Conservation (phyloP, 768 basidiomycete genomes). For the Podaxis mareebaensis region DNA sequence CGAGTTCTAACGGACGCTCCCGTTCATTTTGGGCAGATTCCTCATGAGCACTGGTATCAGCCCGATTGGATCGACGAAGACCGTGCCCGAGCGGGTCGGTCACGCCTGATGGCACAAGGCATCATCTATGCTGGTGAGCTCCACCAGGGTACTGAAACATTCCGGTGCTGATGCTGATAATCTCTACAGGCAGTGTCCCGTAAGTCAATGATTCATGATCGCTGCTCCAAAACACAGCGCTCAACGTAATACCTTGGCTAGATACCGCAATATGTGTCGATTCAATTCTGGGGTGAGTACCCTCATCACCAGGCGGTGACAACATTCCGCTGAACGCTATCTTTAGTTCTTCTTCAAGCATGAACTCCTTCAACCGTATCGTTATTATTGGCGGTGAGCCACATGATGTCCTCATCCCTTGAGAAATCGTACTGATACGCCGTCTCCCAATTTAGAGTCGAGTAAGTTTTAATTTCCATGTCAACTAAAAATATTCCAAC, state of each 20-base stretch:
- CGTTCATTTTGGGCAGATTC: slow-evolving; percentile 72
- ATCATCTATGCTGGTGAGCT: slow-evolving; percentile 61
- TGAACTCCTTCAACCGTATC: slow-evolving; percentile 69
- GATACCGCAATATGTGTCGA: slow-evolving; percentile 94
- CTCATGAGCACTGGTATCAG: slow-evolving; percentile 75
- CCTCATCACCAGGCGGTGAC: not conserved
- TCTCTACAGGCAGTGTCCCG: slow-evolving; percentile 65
- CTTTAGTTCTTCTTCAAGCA: slow-evolving; percentile 82
- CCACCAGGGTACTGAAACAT: slow-evolving; percentile 9
- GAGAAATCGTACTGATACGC: slow-evolving; percentile 6
- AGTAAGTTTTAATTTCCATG: slow-evolving; percentile 47
- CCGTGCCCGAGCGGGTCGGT: slow-evolving; percentile 57
- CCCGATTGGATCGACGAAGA: slow-evolving; percentile 80
- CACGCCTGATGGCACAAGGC: slow-evolving; percentile 60
- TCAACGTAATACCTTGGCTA: slow-evolving; percentile 23
- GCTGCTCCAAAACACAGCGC: not conserved
- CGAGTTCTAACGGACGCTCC: slow-evolving; percentile 56
- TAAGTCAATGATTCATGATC: slow-evolving; percentile 35
- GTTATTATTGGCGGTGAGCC: slow-evolving; percentile 77
- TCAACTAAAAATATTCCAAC: not conserved
- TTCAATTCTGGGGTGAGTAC: slow-evolving; percentile 84
- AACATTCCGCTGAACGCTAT: not conserved
- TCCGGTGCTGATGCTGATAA: slow-evolving; percentile 13
- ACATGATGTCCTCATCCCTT: slow-evolving; percentile 8
- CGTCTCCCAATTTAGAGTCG: slow-evolving; percentile 50